Base-by-base conservation (phyloP, 2,329 filamentous ascomycete species). In the Aspergillus eucalypticola region DNA sequence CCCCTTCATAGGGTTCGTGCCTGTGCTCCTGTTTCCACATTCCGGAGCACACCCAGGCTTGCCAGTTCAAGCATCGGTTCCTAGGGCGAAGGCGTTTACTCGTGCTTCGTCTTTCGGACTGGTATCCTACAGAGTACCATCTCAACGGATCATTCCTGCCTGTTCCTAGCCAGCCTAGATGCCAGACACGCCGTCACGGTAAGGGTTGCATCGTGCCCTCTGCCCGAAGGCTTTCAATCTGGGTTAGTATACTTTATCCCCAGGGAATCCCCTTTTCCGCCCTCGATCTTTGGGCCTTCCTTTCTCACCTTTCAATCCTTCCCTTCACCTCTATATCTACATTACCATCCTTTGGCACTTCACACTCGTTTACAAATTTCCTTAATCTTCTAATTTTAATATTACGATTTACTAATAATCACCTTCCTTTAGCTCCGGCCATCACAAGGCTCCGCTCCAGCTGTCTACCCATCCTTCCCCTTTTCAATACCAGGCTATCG, bases 61-160 rank as follows among this genome's bases (percentile, higher is more conserved):
- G 62, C 64, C 66, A 66, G 63, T 66, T 66, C 64, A 70, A 72
- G 68, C 67, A 71, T 69, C 63, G 61, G 67, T 69, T 71, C 70
- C 67, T 71, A 74, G 70, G 73, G 75, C 76, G 77, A 78, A 80
- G 76, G 75, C 77, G 77, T 80, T 80, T 66, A 75, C 73, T 80
- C 77, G 78, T 78, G 61, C 75, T 80, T 77, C 71, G 73, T 72
- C 71, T 73, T 66, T 72, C 59, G 65, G 65, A 71, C 67, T 75
- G 70, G 74, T 70, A 73, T 75, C 68, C 69, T 66, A 59, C 69
- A 73, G 67, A 69, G 67, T 70, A 68, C 11, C 64, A 68, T 67
- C 71, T 72, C 71, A 69, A 66, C 72, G 69, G 70, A 69, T 76
- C 73, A 79, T 78, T 77, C 75, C 75, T 73, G 70, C 41, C 41